Evolutionary conservation across 805 yeast species (phyloP).

Genomic region (Candida vartiovaarae): DNA sequence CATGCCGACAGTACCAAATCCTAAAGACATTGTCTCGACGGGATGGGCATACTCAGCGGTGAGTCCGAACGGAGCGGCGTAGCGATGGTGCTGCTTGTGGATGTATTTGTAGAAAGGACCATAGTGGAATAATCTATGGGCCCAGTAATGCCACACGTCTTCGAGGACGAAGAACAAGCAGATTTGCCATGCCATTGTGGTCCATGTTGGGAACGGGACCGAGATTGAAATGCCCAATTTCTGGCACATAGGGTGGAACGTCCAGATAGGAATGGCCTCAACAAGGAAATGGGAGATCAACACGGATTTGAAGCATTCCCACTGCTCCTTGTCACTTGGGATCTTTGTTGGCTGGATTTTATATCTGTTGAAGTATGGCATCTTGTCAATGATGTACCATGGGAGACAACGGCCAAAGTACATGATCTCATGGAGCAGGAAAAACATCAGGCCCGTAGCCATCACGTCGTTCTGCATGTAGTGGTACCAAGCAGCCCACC

Average conservation of each 20-base stretch:
- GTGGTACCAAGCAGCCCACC: slow-evolving; percentile 87
- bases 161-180: slow-evolving; percentile 76
- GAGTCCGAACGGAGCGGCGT: slow-evolving; percentile 96
- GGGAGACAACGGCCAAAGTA: slow-evolving; percentile 92
- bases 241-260: slow-evolving; percentile 89
- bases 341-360: slow-evolving; percentile 85
- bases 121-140: slow-evolving; percentile 84
- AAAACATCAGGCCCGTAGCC: slow-evolving; percentile 86
- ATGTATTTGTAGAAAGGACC: slow-evolving; percentile 86
- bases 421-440: slow-evolving; percentile 76
- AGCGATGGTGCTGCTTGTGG: slow-evolving; percentile 96
- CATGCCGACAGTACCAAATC: slow-evolving; percentile 94
- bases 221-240: slow-evolving; percentile 66
- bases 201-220: slow-evolving; percentile 78
- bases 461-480: slow-evolving; percentile 81
- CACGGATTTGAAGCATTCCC: slow-evolving; percentile 87
- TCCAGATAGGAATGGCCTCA: slow-evolving; percentile 95
- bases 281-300: slow-evolving; percentile 82
- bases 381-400: slow-evolving; percentile 81
- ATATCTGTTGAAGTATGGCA: slow-evolving; percentile 79
- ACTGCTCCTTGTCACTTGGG: slow-evolving; percentile 78
- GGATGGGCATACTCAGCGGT: slow-evolving; percentile 99
- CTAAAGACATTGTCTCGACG: slow-evolving; percentile 81
- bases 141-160: slow-evolving; percentile 96
- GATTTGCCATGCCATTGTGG: slow-evolving; percentile 58